Evolutionary conservation across 1,284 basidiomycete species (phyloP).

Genomic region (Peniophora sp.): DNA sequence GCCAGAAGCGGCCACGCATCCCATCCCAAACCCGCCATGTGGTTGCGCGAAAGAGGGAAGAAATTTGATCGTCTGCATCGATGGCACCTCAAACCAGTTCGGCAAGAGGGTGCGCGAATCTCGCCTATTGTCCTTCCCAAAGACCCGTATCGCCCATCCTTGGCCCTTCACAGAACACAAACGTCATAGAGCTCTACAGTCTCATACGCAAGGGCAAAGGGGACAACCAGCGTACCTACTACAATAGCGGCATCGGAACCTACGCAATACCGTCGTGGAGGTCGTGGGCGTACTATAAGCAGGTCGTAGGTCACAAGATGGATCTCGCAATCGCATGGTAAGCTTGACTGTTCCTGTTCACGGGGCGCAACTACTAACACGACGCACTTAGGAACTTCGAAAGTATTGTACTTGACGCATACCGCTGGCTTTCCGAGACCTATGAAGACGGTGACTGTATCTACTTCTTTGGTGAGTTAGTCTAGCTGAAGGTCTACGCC

Average conservation of each 20-base stretch:
- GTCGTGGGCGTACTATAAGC: slow-evolving; percentile 14
- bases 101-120: slow-evolving; percentile 17
- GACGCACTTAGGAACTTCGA: slow-evolving; percentile 12
- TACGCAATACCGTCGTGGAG: slow-evolving; percentile 20
- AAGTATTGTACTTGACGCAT: slow-evolving; percentile 24
- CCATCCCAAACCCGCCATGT: too few species aligned
- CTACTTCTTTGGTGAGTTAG: slow-evolving; percentile 30
- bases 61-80: slow-evolving; percentile 30
- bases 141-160: too few species aligned
- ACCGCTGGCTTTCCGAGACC: slow-evolving; percentile 30
- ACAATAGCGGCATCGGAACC: slow-evolving; percentile 28
- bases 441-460: slow-evolving; percentile 32
- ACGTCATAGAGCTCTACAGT: slow-evolving; percentile 5
- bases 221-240: slow-evolving; percentile 19
- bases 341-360: not conserved
- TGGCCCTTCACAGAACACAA: slow-evolving; percentile 6
- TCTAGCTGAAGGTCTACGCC: not conserved
- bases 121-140: too few species aligned
- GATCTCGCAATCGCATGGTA: slow-evolving; percentile 23
- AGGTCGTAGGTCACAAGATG: slow-evolving; percentile 10
- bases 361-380: not conserved
- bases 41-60: too few species aligned
- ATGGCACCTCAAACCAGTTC: slow-evolving; percentile 29
- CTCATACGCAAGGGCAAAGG: slow-evolving; percentile 15
- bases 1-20: too few species aligned